Evolutionary conservation across 2,329 filamentous ascomycete genomes (phyloP).

Genomic region (Coniochaeta sp.): DNA sequence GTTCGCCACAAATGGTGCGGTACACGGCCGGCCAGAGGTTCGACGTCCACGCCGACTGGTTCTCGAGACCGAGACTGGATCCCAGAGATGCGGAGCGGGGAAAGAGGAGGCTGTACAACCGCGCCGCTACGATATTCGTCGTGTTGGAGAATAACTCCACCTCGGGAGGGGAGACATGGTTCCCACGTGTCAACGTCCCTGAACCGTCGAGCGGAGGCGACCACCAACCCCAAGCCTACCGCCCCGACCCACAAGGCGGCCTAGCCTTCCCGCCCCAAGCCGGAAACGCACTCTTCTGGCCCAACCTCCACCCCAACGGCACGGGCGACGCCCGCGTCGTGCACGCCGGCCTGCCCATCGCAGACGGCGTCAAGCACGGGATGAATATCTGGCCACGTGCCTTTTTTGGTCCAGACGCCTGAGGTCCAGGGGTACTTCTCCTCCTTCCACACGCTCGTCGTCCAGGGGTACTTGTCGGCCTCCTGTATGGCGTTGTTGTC

Average conservation of each 20-base stretch:
- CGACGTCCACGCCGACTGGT: constrained; percentile 31
- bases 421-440: neutral
- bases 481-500: too few relatives aligned
- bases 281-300: constrained; percentile 35
- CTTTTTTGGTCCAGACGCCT: constrained; percentile 19
- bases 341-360: constrained; percentile 32
- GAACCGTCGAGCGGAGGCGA: too few relatives aligned
- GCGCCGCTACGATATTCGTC: constrained; percentile 29
- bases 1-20: constrained; percentile 30
- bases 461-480: too few relatives aligned
- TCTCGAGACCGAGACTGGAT: constrained; percentile 15
- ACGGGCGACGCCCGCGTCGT: constrained; percentile 28
- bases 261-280: constrained; percentile 28
- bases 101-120: constrained; percentile 21
- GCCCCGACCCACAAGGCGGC: too few relatives aligned
- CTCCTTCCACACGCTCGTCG: too few relatives aligned
- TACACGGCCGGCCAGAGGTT: constrained; percentile 28
- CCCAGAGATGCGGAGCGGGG: constrained; percentile 12
- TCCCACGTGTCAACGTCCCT: constrained; percentile 21
- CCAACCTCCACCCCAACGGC: constrained; percentile 31
- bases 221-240: too few relatives aligned
- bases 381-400: constrained; percentile 34
- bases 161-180: constrained; percentile 30
- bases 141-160: constrained; percentile 25
- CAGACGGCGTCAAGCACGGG: constrained; percentile 29